phyloP scores from a whole-genome alignment of 2,329 filamentous ascomycete species.

The Dothistroma pini region DNA sequence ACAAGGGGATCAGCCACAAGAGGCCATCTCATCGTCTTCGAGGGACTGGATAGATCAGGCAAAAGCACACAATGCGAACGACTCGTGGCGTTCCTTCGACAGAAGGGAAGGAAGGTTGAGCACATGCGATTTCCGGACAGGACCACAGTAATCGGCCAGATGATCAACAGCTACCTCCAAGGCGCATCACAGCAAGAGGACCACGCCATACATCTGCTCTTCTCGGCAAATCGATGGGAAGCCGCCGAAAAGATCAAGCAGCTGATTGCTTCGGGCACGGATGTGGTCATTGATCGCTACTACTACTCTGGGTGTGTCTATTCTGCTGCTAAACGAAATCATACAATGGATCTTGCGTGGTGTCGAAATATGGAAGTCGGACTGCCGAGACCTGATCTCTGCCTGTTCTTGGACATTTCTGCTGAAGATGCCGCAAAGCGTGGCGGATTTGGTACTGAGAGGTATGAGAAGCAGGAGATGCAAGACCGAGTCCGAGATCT shows the following conservation, averaged over 20 bases:
- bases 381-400: conserved; percentile 80
- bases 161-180: conserved; percentile 81
- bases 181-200: conserved; percentile 72
- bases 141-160: conserved; percentile 76
- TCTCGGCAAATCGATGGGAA: conserved; percentile 91
- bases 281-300: conserved; percentile 85
- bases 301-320: conserved; percentile 95
- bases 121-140: conserved; percentile 71
- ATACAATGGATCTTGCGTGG: conserved; percentile 68
- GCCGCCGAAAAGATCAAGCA: conserved; percentile 42
- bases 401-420: conserved; percentile 80
- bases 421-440: conserved; percentile 67
- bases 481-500: conserved; percentile 73
- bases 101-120: conserved; percentile 50
- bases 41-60: conserved; percentile 84
- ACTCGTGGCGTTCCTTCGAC: conserved; percentile 55
- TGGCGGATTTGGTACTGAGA: conserved; percentile 84
- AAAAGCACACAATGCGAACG: conserved; percentile 86
- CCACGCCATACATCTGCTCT: conserved; percentile 84
- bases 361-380: conserved; percentile 80
- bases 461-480: conserved; percentile 82
- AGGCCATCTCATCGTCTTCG: conserved; percentile 76
- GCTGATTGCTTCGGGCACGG: conserved; percentile 61
- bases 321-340: conserved; percentile 78
- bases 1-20: conserved; percentile 4